Percentiles rank a stretch among this genome's conserved stretches.
Evolutionary conservation across 169 alveolate genomes (phyloP).

Genomic region (Plasmodium malariae): DNA sequence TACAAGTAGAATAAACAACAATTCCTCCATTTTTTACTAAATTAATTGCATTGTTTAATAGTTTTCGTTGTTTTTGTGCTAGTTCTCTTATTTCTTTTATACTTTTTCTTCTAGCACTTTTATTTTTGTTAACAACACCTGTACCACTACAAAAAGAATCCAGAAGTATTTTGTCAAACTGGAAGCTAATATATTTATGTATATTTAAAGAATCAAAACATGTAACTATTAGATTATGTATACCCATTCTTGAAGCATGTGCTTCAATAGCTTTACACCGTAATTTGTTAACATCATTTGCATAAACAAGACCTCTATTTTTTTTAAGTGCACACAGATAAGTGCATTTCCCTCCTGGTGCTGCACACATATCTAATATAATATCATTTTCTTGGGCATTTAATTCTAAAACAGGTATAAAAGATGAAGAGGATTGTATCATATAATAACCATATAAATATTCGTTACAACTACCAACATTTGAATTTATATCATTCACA

Average conservation of each 20-base stretch:
- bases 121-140: constrained; percentile 97
- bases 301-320: constrained; percentile 94
- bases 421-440: constrained; percentile 95
- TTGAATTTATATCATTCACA: constrained; percentile 93
- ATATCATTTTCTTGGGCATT: constrained; percentile 83
- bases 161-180: constrained; percentile 94
- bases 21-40: constrained; percentile 96
- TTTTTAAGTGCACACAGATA: constrained; percentile 96
- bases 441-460: constrained; percentile 97
- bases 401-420: constrained; percentile 93
- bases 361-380: constrained; percentile 97
- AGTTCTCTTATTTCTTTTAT: constrained; percentile 93
- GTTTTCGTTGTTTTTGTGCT: constrained; percentile 95
- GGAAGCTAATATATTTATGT: constrained; percentile 87
- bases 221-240: constrained; percentile 92
- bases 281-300: constrained; percentile 94
- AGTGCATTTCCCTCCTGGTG: constrained; percentile 99
- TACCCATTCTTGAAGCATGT: constrained; percentile 91
- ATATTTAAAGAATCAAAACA: constrained; percentile 95
- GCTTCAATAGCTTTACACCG: constrained; percentile 94
- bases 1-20: constrained; percentile 98
- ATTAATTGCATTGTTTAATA: constrained; percentile 95
- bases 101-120: constrained; percentile 93
- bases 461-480: constrained; percentile 98
- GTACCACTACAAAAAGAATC: constrained; percentile 98